Base-by-base conservation (phyloP, 2,329 filamentous ascomycete genomes). In the Fusarium sp. region DNA sequence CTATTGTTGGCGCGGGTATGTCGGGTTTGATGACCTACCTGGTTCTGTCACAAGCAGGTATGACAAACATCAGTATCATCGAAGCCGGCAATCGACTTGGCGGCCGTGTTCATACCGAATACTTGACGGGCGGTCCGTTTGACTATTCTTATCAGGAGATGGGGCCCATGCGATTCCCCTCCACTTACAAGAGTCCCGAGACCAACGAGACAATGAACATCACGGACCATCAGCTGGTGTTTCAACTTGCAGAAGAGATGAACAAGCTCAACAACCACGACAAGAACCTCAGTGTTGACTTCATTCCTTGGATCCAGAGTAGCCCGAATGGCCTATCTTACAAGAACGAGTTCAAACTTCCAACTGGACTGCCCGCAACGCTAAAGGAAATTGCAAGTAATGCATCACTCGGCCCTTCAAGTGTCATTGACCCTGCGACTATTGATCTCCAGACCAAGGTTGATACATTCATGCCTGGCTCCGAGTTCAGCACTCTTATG, bases 181-280 rank as follows among this genome's bases (percentile, higher is more conserved):
- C 54, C 0, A 67, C 62, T 9, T 67, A 67, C 25, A 67, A 46
- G 5, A 67, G 36, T 3, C 62, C 54, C 1, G 62, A 67, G 0
- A 67, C 62, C 20, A 67, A 67, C 3, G 62, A 67, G 20, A 67
- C 62, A 3, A 67, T 67, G 54, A 67, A 67, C 5, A 67, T 67
- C 7, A 67, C 64, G 0, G 64, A 67, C 10, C 64, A 67, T 29
- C 54, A 67, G 1, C 1, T 67, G 0, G 64, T 67, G 0, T 67
- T 67, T 1, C 64, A 67, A 11, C 62, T 67, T 0, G 62, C 64
- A 2, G 62, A 62, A 1, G 64, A 67, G 27, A 67, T 67, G 54
- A 67, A 67, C 7, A 62, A 46, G 1, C 46, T 67, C 4, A 67
- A 67, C 11, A 62, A 53, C 0, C 46, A 67, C 9, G 41, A 67